Percentiles rank a stretch among this genome's conserved stretches.
Evolutionary conservation across 306 rosid genomes (phyloP).

Genomic region (Malus asiatica): DNA sequence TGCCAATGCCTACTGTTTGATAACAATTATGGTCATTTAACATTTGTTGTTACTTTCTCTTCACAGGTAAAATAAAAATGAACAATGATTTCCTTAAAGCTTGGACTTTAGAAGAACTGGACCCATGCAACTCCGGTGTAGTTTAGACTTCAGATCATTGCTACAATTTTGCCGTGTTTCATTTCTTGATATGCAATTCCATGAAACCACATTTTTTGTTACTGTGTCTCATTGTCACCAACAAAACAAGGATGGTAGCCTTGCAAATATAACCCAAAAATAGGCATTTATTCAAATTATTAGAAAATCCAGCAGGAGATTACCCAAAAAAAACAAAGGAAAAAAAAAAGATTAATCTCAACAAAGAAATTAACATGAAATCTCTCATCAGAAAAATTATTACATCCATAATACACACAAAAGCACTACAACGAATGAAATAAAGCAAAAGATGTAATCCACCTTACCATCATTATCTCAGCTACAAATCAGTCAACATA

Average conservation of each 20-base stretch:
- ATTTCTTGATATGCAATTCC: too few species aligned
- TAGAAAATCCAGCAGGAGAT: not conserved
- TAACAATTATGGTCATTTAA: too few species aligned
- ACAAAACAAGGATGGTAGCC: not conserved
- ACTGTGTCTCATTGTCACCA: too few species aligned
- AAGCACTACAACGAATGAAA: not conserved
- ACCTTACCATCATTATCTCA: not conserved
- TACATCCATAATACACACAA: not conserved
- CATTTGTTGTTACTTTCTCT: too few species aligned
- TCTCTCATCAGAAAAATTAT: not conserved
- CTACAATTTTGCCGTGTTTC: too few species aligned
- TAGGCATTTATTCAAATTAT: not conserved
- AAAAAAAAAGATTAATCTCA: not conserved
- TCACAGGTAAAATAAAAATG: too few species aligned
- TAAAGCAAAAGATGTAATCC: not conserved
- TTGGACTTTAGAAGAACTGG: too few species aligned
- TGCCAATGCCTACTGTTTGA: too few species aligned
- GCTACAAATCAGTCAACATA: slow-evolving; percentile 14
- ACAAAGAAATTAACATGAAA: not conserved
- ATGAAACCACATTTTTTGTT: too few species aligned
- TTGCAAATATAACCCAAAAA: not conserved
- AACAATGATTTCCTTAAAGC: too few species aligned
- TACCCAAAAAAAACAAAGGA: not conserved
- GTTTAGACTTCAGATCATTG: too few species aligned
- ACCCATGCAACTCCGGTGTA: too few species aligned